Evolutionary conservation across 257 asterid species (phyloP).

Genomic region (Petunia axillaris): DNA sequence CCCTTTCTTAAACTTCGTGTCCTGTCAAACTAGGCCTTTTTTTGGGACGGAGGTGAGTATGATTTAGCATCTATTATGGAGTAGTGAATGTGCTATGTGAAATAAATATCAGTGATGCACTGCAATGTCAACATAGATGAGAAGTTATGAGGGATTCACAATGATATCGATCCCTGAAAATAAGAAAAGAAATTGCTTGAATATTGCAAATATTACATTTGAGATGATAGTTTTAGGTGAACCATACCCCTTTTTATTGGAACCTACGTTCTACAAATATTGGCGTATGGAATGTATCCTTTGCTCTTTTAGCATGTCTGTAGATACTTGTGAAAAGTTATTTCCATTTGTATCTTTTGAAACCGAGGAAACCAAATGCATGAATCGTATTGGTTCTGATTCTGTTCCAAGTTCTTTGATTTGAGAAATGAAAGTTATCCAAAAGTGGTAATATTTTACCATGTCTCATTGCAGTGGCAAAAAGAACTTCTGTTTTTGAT

Average conservation of each 20-base stretch:
- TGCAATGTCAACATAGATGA: background rate
- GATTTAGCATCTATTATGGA: background rate
- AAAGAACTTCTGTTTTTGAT: conserved; percentile 83
- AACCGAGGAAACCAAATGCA: background rate
- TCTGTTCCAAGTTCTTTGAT: conserved; percentile 15
- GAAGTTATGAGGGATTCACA: background rate
- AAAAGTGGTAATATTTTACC: conserved; percentile 16
- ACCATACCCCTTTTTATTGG: background rate
- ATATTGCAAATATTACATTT: background rate
- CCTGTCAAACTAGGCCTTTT: too few species aligned
- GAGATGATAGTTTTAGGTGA: background rate
- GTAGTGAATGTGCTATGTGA: background rate
- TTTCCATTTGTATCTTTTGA: background rate
- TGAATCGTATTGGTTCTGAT: background rate
- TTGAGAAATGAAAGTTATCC: background rate
- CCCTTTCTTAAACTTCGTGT: too few species aligned
- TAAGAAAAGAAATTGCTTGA: background rate
- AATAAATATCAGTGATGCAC: background rate
- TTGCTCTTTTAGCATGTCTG: background rate
- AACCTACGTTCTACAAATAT: background rate
- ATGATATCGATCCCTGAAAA: background rate
- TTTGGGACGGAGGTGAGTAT: too few species aligned
- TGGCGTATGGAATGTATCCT: background rate
- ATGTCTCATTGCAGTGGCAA: conserved; percentile 70
- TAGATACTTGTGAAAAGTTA: background rate